Evolutionary conservation across 139 green algal species (phyloP), one percentile per base, ranked within the genome.

Genomic region (Chara braunii): DNA sequence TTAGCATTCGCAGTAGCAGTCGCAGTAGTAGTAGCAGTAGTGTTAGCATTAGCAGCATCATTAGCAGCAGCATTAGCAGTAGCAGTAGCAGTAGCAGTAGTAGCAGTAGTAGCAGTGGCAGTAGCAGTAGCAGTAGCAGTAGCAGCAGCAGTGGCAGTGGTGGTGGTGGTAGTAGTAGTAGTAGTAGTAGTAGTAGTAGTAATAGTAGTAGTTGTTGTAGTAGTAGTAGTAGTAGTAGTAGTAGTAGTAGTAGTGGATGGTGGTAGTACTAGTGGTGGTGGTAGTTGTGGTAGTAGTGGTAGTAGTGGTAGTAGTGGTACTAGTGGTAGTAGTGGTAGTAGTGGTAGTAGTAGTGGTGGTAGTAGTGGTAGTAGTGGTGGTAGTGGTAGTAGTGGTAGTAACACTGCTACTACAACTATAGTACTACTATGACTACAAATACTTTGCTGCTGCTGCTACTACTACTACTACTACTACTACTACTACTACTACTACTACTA

Each of bases 81-180:
- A 56, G 45, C 33, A 8, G 45, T 28, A 56, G 45, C 45, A 22
- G 45, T 28, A 56, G 45, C 45, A 22, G 45, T 28, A 22, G 45
- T 28, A 22, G 45, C 45, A 8, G 45, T 28, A 56, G 45, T 7
- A 56, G 9, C 7, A 8, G 45, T 28, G 33, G 45, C 45, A 56
- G 45, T 28, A 56, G 45, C 45, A 56, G 45, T 28, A 56, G 45
- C 45, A 56, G 45, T 28, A 56, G 45, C 45, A 66, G 23, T 22
- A 7, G 37, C 37, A 44, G 57, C 33, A 5, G 24, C 57, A 5
- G 28, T 8, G 8, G 53, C 53, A 7, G 6, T 62, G 53, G 53
- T 59, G 8, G 5, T 35, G 34, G 33, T 62, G 6, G 53, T n/a
- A n/a, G n/a, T n/a, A n/a, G n/a, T n/a, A n/a, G n/a, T n/a, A n/a